Conservation (phyloP, 805 yeast species). For the Suhomyces sp. region DNA sequence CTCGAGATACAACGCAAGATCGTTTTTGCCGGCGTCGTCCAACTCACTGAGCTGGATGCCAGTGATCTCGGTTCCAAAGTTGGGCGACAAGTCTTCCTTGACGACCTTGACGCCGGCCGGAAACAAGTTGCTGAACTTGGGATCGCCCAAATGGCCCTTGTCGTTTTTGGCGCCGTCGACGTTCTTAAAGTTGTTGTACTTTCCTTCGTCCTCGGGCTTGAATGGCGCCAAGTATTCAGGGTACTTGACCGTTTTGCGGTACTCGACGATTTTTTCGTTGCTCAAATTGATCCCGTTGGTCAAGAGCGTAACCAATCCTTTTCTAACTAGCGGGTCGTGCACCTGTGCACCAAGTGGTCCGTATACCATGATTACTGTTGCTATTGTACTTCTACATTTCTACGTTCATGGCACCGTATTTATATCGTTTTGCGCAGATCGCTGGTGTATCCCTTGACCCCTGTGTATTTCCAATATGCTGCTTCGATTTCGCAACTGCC, state of each 20-base stretch:
- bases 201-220: constrained; percentile 17
- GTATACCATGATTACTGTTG: not conserved
- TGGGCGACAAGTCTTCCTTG: constrained; percentile 21
- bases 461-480: not conserved
- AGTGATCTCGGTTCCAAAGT: constrained; percentile 25
- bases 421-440: not conserved
- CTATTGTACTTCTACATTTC: not conserved
- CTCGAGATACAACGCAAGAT: constrained; percentile 23
- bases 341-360: constrained; percentile 8
- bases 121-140: constrained; percentile 17
- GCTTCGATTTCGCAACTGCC: not conserved
- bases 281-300: not conserved
- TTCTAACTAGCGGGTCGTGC: constrained; percentile 5
- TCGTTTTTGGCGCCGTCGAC: constrained; percentile 21
- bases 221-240: constrained; percentile 19
- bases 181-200: constrained; percentile 17
- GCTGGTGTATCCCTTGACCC: not conserved
- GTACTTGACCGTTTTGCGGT: constrained; percentile 16
- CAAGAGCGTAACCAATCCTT: not conserved
- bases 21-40: constrained; percentile 24
- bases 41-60: constrained; percentile 25
- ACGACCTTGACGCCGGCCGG: constrained; percentile 12
- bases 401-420: not conserved
- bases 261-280: constrained; percentile 9
- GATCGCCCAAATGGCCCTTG: constrained; percentile 26